These are phyloP conservation scores for Hibiscus mutabilis DNA, from an alignment of 345 rosid species.

Conservation along the genomic window DNA sequence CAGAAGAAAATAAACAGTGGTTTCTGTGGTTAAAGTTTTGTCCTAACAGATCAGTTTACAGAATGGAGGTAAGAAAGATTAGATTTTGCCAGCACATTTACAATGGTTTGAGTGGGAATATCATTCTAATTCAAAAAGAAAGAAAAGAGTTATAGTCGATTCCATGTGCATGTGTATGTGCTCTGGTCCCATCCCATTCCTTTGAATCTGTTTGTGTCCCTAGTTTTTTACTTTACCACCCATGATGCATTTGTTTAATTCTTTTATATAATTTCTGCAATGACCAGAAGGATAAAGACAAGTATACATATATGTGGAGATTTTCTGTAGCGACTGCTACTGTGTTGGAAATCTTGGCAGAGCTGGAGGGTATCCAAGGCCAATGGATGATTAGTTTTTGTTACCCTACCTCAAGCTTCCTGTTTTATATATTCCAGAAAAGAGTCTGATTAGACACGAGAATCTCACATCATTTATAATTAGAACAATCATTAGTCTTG, in stretches of 20 bases:
- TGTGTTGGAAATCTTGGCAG: neutral
- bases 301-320: neutral
- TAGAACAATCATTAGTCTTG: too few species aligned
- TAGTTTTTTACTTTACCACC: neutral
- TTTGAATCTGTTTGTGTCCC: neutral
- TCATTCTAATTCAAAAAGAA: neutral
- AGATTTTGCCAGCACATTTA: neutral
- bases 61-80: neutral
- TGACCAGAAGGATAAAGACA: neutral
- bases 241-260: neutral
- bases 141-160: neutral
- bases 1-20: neutral
- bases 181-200: neutral
- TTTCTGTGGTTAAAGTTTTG: neutral
- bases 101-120: conserved; percentile 1
- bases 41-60: neutral
- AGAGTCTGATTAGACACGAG: too few species aligned
- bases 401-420: too few species aligned
- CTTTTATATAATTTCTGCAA: neutral
- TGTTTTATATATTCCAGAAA: neutral
- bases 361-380: neutral
- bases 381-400: neutral
- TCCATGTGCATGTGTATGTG: conserved; percentile 6
- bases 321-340: neutral
- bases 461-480: too few species aligned